Conservation (phyloP, 164 flowering plant genomes). For the Liquidambar formosana region DNA sequence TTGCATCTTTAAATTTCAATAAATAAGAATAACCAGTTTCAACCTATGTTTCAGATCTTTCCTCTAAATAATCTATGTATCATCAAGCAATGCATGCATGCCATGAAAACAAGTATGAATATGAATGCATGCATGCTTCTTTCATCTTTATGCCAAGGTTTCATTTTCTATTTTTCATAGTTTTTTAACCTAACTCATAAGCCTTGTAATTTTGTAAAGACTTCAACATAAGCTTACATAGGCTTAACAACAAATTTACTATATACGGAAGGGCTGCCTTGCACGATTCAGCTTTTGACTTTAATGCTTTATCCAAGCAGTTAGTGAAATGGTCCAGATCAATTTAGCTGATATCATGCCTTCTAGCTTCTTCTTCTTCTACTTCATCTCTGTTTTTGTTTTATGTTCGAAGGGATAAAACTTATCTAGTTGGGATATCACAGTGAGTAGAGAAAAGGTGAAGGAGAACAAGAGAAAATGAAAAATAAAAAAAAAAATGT, state of each 20-base stretch:
- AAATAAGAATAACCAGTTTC: not conserved
- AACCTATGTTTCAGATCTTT: not conserved
- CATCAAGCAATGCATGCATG: not conserved
- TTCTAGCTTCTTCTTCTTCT: not conserved
- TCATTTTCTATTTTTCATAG: not conserved
- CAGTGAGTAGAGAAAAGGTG: no score
- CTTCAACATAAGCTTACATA: not conserved
- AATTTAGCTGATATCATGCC: constrained; percentile 1
- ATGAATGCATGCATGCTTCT: not conserved
- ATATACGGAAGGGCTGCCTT: not conserved
- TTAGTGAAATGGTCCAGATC: not conserved
- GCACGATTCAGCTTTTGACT: not conserved
- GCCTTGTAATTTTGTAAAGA: no score
- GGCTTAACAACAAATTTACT: not conserved
- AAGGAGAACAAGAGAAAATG: no score
- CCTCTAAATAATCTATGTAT: not conserved
- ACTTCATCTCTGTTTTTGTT: not conserved
- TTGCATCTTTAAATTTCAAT: not conserved
- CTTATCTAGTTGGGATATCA: not conserved
- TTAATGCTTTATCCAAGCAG: no score
- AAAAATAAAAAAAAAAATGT: not conserved
- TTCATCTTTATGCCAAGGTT: not conserved
- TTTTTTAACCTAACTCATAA: not conserved
- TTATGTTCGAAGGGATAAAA: not conserved
- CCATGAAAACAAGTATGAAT: not conserved